Conservation (phyloP, 805 yeast species). For the Saturnispora zaruensis region DNA sequence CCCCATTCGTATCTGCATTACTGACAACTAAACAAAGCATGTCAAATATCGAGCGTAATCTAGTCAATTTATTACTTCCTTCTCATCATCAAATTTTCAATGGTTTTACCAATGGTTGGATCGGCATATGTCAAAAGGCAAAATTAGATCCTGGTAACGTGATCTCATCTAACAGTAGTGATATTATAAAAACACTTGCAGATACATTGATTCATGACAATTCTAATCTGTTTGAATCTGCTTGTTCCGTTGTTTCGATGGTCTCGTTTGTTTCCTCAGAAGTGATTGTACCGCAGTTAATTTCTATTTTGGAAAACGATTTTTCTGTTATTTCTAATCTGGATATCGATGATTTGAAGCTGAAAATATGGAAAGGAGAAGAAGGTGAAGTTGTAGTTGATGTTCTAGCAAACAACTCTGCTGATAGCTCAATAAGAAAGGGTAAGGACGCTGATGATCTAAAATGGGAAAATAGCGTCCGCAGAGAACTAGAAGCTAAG, state of each 20-base stretch:
- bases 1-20: slow-evolving; percentile 32
- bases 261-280: slow-evolving; percentile 54
- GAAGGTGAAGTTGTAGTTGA: slow-evolving; percentile 67
- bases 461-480: slow-evolving; percentile 83
- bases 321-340: slow-evolving; percentile 30
- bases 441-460: slow-evolving; percentile 76
- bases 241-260: slow-evolving; percentile 39
- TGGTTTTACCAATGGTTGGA: slow-evolving; percentile 55
- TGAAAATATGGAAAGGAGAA: slow-evolving; percentile 56
- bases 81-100: slow-evolving; percentile 36
- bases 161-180: slow-evolving; percentile 26
- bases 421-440: slow-evolving; percentile 46
- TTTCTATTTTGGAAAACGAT: slow-evolving; percentile 35
- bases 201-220: slow-evolving; percentile 10
- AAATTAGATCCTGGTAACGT: slow-evolving; percentile 56
- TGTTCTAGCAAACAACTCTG: slow-evolving; percentile 38
- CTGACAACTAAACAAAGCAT: slow-evolving; percentile 21
- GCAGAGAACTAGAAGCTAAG: slow-evolving; percentile 62
- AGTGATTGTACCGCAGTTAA: slow-evolving; percentile 43
- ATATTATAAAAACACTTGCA: slow-evolving; percentile 22
- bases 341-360: slow-evolving; percentile 39
- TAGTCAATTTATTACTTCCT: slow-evolving; percentile 35
- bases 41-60: slow-evolving; percentile 18
- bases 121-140: slow-evolving; percentile 56
- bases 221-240: slow-evolving; percentile 37